Evolutionary conservation across 2,329 filamentous ascomycete genomes (phyloP).

Genomic region (Fusarium sp.): DNA sequence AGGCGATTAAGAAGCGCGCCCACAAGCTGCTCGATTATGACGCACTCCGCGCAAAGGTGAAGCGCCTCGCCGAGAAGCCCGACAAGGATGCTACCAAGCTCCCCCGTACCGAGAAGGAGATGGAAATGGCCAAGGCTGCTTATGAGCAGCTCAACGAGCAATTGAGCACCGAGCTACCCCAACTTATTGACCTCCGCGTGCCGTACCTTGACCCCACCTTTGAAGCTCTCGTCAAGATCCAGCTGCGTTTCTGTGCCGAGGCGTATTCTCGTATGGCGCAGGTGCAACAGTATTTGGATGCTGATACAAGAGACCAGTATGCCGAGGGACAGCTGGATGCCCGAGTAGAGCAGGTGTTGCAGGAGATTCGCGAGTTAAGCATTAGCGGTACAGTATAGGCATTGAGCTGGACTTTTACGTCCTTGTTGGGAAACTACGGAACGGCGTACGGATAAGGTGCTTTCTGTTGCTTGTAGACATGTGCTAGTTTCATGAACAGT

Average conservation of each 20-base stretch:
- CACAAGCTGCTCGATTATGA: conserved; percentile 99
- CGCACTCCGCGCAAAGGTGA: conserved; percentile 92
- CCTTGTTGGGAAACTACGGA: conserved; percentile 30
- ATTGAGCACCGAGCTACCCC: conserved; percentile 88
- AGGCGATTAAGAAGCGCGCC: conserved; percentile 98
- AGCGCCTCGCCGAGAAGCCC: conserved; percentile 96
- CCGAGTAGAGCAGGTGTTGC: conserved; percentile 91
- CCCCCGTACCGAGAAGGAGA: conserved; percentile 93
- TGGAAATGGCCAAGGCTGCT: conserved; percentile 89
- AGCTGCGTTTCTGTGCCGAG: conserved; percentile 96
- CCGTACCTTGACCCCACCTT: conserved; percentile 97
- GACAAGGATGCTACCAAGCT: conserved; percentile 98
- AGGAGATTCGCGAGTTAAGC: conserved; percentile 96
- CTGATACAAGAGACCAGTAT: conserved; percentile 95
- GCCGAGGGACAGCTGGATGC: conserved; percentile 91
- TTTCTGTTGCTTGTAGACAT: conserved; percentile 43
- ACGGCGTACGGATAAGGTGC: conserved; percentile 43
- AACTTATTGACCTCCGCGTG: conserved; percentile 95
- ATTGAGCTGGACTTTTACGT: conserved; percentile 5
- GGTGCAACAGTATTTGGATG: conserved; percentile 97
- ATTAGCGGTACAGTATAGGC: conserved; percentile 76
- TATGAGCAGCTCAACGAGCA: conserved; percentile 99
- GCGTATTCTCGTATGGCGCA: conserved; percentile 98
- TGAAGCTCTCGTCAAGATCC: conserved; percentile 98
- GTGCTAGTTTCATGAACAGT: conserved; percentile 33